These are phyloP conservation scores for Pyricularia sp. DNA, from an alignment of 2,329 filamentous ascomycete genomes.

Conservation along the genomic window DNA sequence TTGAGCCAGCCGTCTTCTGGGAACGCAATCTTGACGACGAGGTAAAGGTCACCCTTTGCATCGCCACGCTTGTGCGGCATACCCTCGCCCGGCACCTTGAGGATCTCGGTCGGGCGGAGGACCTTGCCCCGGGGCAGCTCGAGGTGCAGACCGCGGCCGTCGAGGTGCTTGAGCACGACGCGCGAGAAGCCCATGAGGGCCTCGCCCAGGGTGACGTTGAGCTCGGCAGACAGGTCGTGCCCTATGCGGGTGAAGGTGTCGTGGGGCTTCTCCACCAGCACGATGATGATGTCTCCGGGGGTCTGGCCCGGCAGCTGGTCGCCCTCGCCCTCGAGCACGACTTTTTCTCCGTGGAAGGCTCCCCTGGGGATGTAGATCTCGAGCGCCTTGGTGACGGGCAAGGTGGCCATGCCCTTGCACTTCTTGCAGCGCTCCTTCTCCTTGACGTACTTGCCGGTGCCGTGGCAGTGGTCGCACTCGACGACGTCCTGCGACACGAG, in stretches of 20 bases:
- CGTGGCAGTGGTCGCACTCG: constrained; percentile 70
- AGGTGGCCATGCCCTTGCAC: constrained; percentile 86
- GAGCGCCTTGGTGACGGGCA: constrained; percentile 81
- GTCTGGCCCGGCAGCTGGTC: constrained; percentile 83
- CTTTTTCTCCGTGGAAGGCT: constrained; percentile 74
- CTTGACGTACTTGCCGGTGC: constrained; percentile 75
- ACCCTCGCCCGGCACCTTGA: constrained; percentile 80
- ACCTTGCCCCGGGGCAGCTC: constrained; percentile 70
- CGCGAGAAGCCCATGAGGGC: constrained; percentile 80
- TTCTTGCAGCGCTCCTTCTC: constrained; percentile 98
- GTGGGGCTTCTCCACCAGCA: constrained; percentile 69
- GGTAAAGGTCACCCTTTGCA: constrained; percentile 70
- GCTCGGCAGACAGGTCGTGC: constrained; percentile 67
- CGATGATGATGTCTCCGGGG: constrained; percentile 88
- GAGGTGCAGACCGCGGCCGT: constrained; percentile 79
- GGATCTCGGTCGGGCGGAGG: constrained; percentile 66
- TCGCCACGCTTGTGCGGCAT: constrained; percentile 91
- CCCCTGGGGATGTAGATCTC: constrained; percentile 94
- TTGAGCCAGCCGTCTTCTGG: constrained; percentile 78
- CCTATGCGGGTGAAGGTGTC: constrained; percentile 72
- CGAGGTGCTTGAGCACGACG: constrained; percentile 81
- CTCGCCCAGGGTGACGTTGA: constrained; percentile 72
- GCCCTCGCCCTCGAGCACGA: constrained; percentile 83
- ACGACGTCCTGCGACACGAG: constrained; percentile 71
- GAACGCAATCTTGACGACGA: constrained; percentile 77